These are phyloP conservation scores for Uncinocarpus reesii DNA, from an alignment of 2,329 filamentous ascomycete species.

Conservation along the genomic window DNA sequence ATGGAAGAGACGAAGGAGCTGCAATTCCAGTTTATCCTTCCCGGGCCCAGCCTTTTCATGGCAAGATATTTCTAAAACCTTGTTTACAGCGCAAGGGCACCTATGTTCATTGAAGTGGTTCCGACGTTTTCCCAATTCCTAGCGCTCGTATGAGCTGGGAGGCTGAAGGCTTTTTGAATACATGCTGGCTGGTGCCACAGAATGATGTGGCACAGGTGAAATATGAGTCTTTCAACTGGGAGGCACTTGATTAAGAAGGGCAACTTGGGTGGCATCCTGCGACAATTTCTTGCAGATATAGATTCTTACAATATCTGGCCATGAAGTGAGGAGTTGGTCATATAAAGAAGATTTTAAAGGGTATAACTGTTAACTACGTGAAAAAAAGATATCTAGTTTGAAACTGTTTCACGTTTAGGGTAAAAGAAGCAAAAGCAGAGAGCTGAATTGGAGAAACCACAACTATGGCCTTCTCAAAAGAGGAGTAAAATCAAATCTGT, in stretches of 20 bases:
- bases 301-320: not conserved
- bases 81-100: slow-evolving; percentile 1
- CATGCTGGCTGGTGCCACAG: slow-evolving; percentile 13
- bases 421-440: too few relatives aligned
- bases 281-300: not conserved
- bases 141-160: slow-evolving; percentile 6
- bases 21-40: not conserved
- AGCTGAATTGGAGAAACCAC: too few relatives aligned
- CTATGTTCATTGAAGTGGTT: not conserved
- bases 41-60: slow-evolving; percentile 2
- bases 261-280: not conserved
- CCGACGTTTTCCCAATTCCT: slow-evolving; percentile 8
- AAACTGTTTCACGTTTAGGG: too few relatives aligned
- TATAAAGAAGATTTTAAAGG: too few relatives aligned
- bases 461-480: too few relatives aligned
- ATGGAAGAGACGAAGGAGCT: not conserved
- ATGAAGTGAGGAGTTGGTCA: too few relatives aligned
- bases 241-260: not conserved
- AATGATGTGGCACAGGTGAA: slow-evolving; percentile 9
- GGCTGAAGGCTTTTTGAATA: slow-evolving; percentile 11
- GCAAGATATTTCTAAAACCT: slow-evolving; percentile 7
- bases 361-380: too few relatives aligned
- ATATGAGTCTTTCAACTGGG: slow-evolving; percentile 7
- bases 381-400: too few relatives aligned
- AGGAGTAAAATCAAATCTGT: too few relatives aligned